phyloP scores from a whole-genome alignment of 148 eudicot species.

The Polygonum maritimum region DNA sequence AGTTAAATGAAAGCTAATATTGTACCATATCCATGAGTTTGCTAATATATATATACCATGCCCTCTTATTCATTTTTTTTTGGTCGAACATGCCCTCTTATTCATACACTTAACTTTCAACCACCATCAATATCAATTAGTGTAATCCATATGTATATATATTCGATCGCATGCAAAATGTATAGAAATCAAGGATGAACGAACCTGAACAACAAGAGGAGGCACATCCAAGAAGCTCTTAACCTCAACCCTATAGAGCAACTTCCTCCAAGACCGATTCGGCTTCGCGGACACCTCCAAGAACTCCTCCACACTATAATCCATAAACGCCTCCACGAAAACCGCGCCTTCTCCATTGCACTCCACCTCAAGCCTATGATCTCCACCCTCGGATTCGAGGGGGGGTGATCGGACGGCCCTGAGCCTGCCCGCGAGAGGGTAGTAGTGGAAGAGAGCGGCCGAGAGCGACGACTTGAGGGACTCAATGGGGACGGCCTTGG shows the following conservation, averaged over 20 bases:
- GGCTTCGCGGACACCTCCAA: conserved; percentile 45
- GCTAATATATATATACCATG: too few relatives aligned
- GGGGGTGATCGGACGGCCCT: conserved; percentile 23
- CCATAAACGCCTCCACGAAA: conserved; percentile 68
- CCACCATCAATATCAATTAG: too few relatives aligned
- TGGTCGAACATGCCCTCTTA: too few relatives aligned
- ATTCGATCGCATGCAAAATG: neutral
- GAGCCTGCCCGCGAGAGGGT: conserved; percentile 85
- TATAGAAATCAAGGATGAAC: neutral
- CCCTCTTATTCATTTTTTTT: too few relatives aligned
- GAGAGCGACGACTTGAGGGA: conserved; percentile 53
- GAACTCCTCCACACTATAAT: conserved; percentile 46
- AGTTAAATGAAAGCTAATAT: too few relatives aligned
- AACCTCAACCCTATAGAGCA: conserved; percentile 54
- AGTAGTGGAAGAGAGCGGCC: conserved; percentile 51
- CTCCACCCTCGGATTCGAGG: conserved; percentile 27
- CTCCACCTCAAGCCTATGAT: conserved; percentile 62
- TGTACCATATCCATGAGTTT: too few relatives aligned
- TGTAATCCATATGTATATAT: neutral
- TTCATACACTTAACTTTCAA: too few relatives aligned
- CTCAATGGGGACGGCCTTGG: conserved; percentile 27
- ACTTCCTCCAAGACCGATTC: conserved; percentile 68
- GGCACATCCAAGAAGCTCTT: conserved; percentile 70
- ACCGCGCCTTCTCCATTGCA: conserved; percentile 90
- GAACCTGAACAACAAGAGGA: conserved; percentile 84